phyloP scores from a whole-genome alignment of 768 basidiomycete genomes.

The Trametes punicea region DNA sequence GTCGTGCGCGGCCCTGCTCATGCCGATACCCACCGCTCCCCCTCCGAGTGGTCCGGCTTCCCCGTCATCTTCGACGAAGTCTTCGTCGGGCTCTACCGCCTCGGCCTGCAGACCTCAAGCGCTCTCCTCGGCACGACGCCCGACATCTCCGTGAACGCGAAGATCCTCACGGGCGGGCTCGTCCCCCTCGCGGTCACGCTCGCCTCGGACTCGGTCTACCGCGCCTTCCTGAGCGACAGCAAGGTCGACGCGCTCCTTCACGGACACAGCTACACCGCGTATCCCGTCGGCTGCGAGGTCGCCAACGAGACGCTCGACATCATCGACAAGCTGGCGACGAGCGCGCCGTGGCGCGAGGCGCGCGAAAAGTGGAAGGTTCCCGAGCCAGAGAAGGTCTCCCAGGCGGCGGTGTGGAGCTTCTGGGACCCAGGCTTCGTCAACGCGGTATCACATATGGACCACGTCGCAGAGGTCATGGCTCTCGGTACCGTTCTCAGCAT shows the following conservation, averaged over 20 bases:
- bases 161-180: constrained; percentile 90
- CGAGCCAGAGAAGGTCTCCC: constrained; percentile 14
- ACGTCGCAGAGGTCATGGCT: constrained; percentile 78
- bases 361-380: constrained; percentile 52
- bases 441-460: constrained; percentile 50
- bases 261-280: constrained; percentile 95
- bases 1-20: constrained; percentile 55
- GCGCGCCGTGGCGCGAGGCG: constrained; percentile 59
- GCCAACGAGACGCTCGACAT: constrained; percentile 76
- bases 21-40: constrained; percentile 27
- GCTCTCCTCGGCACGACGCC: constrained; percentile 71
- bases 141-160: constrained; percentile 90
- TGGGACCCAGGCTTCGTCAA: constrained; percentile 78
- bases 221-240: constrained; percentile 66
- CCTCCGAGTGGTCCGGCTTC: constrained; percentile 56
- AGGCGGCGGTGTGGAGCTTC: constrained; percentile 68
- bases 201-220: constrained; percentile 75
- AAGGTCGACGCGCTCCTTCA: constrained; percentile 90
- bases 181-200: constrained; percentile 85
- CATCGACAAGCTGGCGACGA: constrained; percentile 47
- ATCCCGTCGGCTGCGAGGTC: constrained; percentile 89
- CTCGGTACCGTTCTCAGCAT: constrained; percentile 84
- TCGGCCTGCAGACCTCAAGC: constrained; percentile 65
- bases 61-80: constrained; percentile 97
- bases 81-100: constrained; percentile 87